Evolutionary conservation across 805 yeast genomes (phyloP), one percentile per base, ranked within the genome.

Genomic region (Wickerhamomyces xylosicus): DNA sequence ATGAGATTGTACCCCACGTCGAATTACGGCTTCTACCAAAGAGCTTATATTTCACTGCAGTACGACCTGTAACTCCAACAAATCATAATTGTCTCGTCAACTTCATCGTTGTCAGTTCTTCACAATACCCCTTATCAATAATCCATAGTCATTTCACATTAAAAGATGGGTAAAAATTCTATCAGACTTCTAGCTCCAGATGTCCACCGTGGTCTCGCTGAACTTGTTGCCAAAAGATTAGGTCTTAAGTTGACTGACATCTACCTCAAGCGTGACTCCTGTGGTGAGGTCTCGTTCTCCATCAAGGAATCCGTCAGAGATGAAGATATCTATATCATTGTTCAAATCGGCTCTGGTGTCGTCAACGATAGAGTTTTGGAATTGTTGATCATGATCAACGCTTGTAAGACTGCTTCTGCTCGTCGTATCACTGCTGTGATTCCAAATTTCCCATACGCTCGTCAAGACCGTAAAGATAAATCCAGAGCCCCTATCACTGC

Each of bases 401-500:
- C 92, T 15, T 84, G 90, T 59, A 78, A 79, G 52, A 79, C 83
- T 3, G 92, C 92, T 9, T 77, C 85, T 39, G 92, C 90, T 16
- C 72, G 92, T 56, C 71, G 86, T 56, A 79, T 84, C 56, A 82
- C 90, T 3, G 92, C 85, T 6, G 84, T 84, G 15, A 71, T 84
- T 47, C 92, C 94, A 38, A 82, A 77, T 56, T 84, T 81, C 60
- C 89, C 89, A 10, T 84, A 84, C 50, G 92, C 92, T n/a, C 74
- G 94, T 65, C 94, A 84, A 59, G 94, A 84, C 57, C 71, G 85
- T 57, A 84, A 84, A 62, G 94, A 84, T 57, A 84, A 84, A 56
- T 74, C 83, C 39, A 71, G 94, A 58, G 92, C 92, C 15, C 90
- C 90, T 38, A 81, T 84, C 47, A 82, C 92, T 14, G 92, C 92